Conservation (phyloP, 305 asterid genomes). For the Fraxinus angustifolia region DNA sequence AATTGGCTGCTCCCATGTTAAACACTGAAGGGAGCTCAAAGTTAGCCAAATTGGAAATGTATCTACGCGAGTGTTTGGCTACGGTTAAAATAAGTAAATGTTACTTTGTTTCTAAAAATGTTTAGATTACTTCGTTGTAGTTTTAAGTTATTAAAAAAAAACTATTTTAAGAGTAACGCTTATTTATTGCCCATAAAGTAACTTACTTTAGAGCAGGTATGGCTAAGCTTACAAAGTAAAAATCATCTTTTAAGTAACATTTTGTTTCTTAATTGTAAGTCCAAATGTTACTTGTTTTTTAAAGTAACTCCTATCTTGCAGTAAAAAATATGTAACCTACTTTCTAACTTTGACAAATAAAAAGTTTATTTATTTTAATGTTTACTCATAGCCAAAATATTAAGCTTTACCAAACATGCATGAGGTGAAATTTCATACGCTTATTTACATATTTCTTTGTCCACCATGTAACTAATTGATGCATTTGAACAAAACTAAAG, state of each 20-base stretch:
- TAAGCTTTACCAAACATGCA: background rate
- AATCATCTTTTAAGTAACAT: background rate
- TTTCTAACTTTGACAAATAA: background rate
- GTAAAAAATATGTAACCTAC: background rate
- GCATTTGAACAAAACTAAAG: background rate
- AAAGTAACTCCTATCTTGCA: background rate
- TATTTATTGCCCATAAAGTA: background rate
- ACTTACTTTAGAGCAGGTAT: background rate
- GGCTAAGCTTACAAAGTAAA: background rate
- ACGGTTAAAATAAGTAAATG: background rate
- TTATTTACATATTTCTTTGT: background rate
- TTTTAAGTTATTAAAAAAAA: background rate
- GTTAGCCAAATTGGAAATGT: background rate
- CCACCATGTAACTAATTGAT: background rate
- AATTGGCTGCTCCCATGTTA: slow-evolving; percentile 69
- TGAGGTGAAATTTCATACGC: background rate
- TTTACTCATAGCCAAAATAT: background rate
- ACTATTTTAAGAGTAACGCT: background rate
- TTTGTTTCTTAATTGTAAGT: background rate
- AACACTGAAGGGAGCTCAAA: slow-evolving; percentile 54
- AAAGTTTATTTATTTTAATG: background rate
- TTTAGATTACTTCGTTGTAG: background rate
- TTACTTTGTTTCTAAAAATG: background rate
- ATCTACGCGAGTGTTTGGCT: background rate
- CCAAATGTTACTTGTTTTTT: background rate